Percentiles rank a stretch among this genome's conserved stretches.
phyloP scores from a whole-genome alignment of 108 stramenopile genomes.

The Skeletonema marinoi region DNA sequence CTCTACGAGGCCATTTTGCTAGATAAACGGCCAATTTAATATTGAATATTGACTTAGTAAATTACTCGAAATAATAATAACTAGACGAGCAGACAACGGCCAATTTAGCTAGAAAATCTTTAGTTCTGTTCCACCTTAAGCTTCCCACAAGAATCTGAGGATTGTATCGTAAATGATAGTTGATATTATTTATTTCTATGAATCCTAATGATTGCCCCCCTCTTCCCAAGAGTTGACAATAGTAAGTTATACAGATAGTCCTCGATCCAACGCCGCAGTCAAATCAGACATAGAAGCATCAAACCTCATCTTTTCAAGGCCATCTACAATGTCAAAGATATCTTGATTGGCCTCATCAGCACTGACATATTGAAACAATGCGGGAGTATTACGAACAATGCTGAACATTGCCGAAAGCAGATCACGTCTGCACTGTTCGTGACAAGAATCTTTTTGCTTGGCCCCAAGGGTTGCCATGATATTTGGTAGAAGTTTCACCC shows the following conservation, averaged over 20 bases:
- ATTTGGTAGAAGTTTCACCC: background rate
- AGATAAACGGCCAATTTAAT: too few relatives aligned
- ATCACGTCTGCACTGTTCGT: background rate
- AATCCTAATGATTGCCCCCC: background rate
- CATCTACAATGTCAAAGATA: background rate
- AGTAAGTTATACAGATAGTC: background rate
- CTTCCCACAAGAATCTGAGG: background rate
- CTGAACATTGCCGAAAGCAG: background rate
- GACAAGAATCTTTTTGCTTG: background rate
- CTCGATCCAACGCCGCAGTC: background rate
- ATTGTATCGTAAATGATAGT: background rate
- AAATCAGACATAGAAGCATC: background rate
- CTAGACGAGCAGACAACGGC: too few relatives aligned
- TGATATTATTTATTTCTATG: background rate
- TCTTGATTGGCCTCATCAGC: background rate
- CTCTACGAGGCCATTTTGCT: too few relatives aligned
- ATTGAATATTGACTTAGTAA: too few relatives aligned
- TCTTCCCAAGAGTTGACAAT: background rate
- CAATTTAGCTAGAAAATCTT: too few relatives aligned
- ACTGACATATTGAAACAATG: background rate
- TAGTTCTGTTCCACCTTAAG: too few relatives aligned
- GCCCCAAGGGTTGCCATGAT: background rate
- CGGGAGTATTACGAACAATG: slow-evolving; percentile 1
- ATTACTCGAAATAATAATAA: too few relatives aligned
- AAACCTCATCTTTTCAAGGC: background rate